Percentiles rank a stretch among this genome's conserved stretches.
These are phyloP conservation scores for Nannizzia gypsea DNA, from an alignment of 2,329 filamentous ascomycete species.

Conservation along the genomic window DNA sequence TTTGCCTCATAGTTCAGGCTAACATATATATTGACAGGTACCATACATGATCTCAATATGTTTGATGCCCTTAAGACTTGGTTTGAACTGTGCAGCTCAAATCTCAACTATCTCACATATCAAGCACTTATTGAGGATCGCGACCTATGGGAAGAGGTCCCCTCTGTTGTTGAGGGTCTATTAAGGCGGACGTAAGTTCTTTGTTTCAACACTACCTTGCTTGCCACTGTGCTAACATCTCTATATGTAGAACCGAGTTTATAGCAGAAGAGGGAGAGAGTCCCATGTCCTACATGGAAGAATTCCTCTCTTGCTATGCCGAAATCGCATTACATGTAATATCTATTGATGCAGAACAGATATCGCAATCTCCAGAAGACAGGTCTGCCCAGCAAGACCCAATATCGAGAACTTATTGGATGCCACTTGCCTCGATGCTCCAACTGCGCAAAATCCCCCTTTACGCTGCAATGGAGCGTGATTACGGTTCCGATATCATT, in stretches of 20 bases:
- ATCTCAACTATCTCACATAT: conserved; percentile 25
- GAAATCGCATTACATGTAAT: conserved; percentile 32
- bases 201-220: neutral
- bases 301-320: conserved; percentile 31
- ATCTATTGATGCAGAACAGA: conserved; percentile 27
- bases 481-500: conserved; percentile 20
- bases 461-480: conserved; percentile 24
- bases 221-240: neutral
- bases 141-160: conserved; percentile 37
- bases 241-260: conserved; percentile 21
- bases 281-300: conserved; percentile 26
- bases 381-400: conserved; percentile 21
- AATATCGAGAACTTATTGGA: conserved; percentile 26
- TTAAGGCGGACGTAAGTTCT: conserved; percentile 29
- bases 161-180: conserved; percentile 29
- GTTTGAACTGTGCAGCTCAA: conserved; percentile 29
- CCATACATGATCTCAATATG: conserved; percentile 21
- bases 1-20: too few species aligned
- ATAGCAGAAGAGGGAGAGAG: conserved; percentile 23
- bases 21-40: conserved; percentile 16
- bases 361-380: conserved; percentile 23
- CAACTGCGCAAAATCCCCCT: conserved; percentile 27
- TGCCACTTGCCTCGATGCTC: conserved; percentile 26
- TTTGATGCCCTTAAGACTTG: conserved; percentile 32
- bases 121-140: conserved; percentile 29